Percentiles rank a stretch among this genome's conserved stretches.
Evolutionary conservation across 441 rosid species (phyloP).

Genomic region (Eutrema salsugineum): DNA sequence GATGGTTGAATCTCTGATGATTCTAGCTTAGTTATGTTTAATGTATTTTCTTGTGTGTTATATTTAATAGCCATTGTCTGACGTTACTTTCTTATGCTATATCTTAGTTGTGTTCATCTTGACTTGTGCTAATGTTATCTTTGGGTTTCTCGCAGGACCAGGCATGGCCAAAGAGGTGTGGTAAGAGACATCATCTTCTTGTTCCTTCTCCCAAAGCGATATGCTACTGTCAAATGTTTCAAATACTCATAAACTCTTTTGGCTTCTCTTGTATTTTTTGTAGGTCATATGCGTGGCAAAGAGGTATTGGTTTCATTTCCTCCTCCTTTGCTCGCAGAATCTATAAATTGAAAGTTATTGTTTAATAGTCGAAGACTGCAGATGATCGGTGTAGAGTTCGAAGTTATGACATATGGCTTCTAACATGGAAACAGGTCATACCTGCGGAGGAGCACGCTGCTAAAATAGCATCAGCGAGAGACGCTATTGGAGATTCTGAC

Average conservation of each 20-base stretch:
- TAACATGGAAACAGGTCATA: conserved; percentile 35
- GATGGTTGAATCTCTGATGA: background rate
- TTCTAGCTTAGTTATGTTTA: background rate
- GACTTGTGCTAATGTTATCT: background rate
- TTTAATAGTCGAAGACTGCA: background rate
- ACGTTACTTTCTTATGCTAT: background rate
- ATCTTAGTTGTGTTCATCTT: background rate
- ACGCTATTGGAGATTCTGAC: conserved; percentile 48
- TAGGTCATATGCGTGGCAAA: conserved; percentile 53
- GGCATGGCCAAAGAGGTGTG: conserved; percentile 59
- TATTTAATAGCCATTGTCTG: background rate
- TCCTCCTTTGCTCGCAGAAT: background rate
- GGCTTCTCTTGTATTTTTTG: background rate
- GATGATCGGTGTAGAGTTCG: background rate
- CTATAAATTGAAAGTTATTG: background rate
- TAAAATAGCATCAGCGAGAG: conserved; percentile 49
- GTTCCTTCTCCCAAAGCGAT: background rate
- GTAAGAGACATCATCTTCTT: conserved; percentile 23
- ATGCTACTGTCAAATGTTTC: background rate
- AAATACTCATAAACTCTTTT: background rate
- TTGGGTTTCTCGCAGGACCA: conserved; percentile 37
- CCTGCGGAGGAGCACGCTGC: conserved; percentile 57
- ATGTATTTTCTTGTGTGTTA: background rate
- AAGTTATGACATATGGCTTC: background rate
- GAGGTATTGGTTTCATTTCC: conserved; percentile 29